A percentile compares a stretch with the other conserved stretches of the same genome.
These are phyloP conservation scores for Eremochloa ophiuroides DNA, from an alignment of 176 grass and related monocot species.

Conservation along the genomic window DNA sequence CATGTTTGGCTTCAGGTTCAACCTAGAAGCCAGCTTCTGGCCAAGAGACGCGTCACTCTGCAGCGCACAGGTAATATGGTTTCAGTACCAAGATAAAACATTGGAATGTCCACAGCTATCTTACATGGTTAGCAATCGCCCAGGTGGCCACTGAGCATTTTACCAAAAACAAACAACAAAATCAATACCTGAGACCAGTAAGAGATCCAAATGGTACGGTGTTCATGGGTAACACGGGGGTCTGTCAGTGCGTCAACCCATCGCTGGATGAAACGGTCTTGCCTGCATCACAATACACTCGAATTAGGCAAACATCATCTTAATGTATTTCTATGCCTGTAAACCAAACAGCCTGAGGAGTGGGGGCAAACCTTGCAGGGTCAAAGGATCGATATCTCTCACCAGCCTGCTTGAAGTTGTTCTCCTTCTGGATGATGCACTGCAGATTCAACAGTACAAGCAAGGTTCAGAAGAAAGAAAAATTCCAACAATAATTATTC, in stretches of 20 bases:
- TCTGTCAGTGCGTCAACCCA: conserved; percentile 68
- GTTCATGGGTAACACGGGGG: conserved; percentile 62
- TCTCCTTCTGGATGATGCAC: conserved; percentile 78
- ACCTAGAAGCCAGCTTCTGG: conserved; percentile 61
- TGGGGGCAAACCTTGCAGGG: conserved; percentile 49
- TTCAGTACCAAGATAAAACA: background rate
- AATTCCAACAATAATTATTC: background rate
- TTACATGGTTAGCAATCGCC: background rate
- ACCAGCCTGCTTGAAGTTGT: conserved; percentile 88
- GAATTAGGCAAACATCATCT: conserved; percentile 7
- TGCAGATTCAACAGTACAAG: conserved; percentile 25
- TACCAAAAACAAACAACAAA: background rate
- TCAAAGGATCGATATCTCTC: conserved; percentile 81
- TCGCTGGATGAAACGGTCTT: conserved; percentile 74
- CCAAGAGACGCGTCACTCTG: conserved; percentile 66
- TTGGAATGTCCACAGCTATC: background rate
- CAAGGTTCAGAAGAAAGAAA: background rate
- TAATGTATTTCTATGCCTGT: background rate
- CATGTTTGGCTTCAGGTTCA: conserved; percentile 65
- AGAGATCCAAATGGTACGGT: conserved; percentile 64
- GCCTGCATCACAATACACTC: conserved; percentile 34
- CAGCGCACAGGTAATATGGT: background rate
- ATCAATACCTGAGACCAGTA: conserved; percentile 73
- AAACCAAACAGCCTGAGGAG: background rate
- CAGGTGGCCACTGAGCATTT: background rate